These are phyloP conservation scores for Cerrena zonata DNA, from an alignment of 1,284 basidiomycete genomes.

Conservation along the genomic window DNA sequence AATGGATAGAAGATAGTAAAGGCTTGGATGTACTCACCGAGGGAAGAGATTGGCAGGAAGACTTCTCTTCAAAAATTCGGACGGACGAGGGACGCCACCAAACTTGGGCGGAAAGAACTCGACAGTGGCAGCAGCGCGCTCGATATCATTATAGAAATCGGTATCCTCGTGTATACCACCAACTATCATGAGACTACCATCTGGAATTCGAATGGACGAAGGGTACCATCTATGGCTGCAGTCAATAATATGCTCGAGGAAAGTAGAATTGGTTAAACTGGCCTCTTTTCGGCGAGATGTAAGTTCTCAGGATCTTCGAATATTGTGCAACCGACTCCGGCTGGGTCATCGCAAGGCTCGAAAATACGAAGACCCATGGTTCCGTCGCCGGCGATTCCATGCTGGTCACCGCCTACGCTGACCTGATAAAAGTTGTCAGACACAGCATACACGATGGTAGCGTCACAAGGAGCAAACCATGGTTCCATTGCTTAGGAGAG, in stretches of 20 bases:
- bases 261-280: too few species aligned
- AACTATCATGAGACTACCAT: conserved; percentile 37
- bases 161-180: conserved; percentile 31
- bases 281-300: conserved; percentile 29
- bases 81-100: too few species aligned
- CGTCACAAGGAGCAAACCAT: conserved; percentile 28
- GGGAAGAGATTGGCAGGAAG: too few species aligned
- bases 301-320: conserved; percentile 36
- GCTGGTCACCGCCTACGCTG: conserved; percentile 39
- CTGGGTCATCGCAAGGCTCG: conserved; percentile 32
- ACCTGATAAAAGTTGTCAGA: conserved; percentile 24
- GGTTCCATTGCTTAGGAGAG: conserved; percentile 43
- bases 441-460: conserved; percentile 3
- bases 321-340: conserved; percentile 34
- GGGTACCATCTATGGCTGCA: conserved; percentile 51
- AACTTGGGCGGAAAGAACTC: too few species aligned
- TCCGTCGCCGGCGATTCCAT: too few species aligned
- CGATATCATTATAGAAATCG: conserved; percentile 1
- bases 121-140: conserved; percentile 51
- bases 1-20: conserved; percentile 13
- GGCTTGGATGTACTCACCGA: conserved; percentile 13
- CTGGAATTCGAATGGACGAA: conserved; percentile 36
- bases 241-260: too few species aligned
- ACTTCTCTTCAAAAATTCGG: conserved; percentile 14
- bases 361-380: too few species aligned